Evolutionary conservation across 106 monocot species (phyloP), one percentile per base, ranked within the genome.

Genomic region (Chionographis japonica): DNA sequence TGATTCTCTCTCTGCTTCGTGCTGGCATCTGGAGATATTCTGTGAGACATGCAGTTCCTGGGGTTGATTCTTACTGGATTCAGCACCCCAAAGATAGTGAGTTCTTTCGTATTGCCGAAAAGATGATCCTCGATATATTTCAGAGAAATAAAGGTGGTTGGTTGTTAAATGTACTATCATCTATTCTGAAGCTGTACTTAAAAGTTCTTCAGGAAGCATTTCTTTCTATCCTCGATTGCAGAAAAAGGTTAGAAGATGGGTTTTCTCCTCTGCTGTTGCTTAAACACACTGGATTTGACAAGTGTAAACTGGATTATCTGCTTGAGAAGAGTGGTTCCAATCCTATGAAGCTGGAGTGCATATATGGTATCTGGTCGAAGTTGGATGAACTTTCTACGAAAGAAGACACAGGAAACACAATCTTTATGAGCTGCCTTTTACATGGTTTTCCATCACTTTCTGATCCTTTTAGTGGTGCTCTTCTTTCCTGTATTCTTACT

Each of bases 371-470:
- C 54, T 63, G 85, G 58, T 62, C 66, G 35, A 93, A 83, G 64
- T 79, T 90, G 63, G 85, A 94, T 68, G 82, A 76, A 58, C 61
- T 85, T 38, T 4, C 58, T 35, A 49, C 46, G 4, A 77, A 77
- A 60, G 69, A 81, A 15, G 81, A 68, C 46, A 40, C 42, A 19
- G 27, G 10, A 58, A 8, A 46, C 73, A 51, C 39, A 64, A 62
- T 68, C 38, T 50, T 83, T 63, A 68, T 57, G 20, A 77, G 79
- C 66, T 73, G 83, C 61, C 57, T 83, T 50, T 70, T 90, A 20
- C 98, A 98, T 83, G 98, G 93, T 41, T 85, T 98, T 77, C 98
- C 98, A 68, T 77, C 75, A 49, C 49, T 83, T 81, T 63, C 74
- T 36, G 76, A 77, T 40, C 63, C 77, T 58, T 80, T 68, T 27